Evolutionary conservation across 1,139 yeast genomes (phyloP).

Genomic region (Taiozyma sp.): DNA sequence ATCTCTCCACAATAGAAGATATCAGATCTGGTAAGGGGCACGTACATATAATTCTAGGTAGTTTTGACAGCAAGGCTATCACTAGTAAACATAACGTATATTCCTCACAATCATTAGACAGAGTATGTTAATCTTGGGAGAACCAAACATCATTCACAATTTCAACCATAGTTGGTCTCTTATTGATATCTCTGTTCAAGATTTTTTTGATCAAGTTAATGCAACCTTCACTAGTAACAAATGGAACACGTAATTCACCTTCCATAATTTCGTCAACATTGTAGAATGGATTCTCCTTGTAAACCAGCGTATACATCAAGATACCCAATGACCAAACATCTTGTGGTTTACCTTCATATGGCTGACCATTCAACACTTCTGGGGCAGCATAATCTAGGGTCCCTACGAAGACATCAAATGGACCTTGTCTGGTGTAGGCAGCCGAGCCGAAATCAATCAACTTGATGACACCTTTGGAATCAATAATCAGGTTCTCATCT

Average conservation of each 20-base stretch:
- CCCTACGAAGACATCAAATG: constrained; percentile 96
- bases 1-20: background rate
- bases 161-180: constrained; percentile 71
- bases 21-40: background rate
- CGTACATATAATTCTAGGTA: too few relatives aligned
- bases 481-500: constrained; percentile 91
- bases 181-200: constrained; percentile 55
- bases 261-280: constrained; percentile 94
- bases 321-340: constrained; percentile 98
- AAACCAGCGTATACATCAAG: constrained; percentile 80
- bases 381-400: constrained; percentile 98
- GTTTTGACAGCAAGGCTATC: too few relatives aligned
- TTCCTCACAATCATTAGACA: background rate
- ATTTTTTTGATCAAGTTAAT: constrained; percentile 58
- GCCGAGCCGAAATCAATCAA: constrained; percentile 95
- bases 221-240: constrained; percentile 53
- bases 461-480: constrained; percentile 69
- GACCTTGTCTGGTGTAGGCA: constrained; percentile 85
- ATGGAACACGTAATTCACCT: constrained; percentile 72
- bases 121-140: background rate
- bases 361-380: constrained; percentile 83
- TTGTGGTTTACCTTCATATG: constrained; percentile 89
- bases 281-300: constrained; percentile 92
- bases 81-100: background rate
- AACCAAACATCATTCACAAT: constrained; percentile 72